Base-by-base conservation (phyloP, 805 yeast species). In the Wickerhamiella kurtzmanii region DNA sequence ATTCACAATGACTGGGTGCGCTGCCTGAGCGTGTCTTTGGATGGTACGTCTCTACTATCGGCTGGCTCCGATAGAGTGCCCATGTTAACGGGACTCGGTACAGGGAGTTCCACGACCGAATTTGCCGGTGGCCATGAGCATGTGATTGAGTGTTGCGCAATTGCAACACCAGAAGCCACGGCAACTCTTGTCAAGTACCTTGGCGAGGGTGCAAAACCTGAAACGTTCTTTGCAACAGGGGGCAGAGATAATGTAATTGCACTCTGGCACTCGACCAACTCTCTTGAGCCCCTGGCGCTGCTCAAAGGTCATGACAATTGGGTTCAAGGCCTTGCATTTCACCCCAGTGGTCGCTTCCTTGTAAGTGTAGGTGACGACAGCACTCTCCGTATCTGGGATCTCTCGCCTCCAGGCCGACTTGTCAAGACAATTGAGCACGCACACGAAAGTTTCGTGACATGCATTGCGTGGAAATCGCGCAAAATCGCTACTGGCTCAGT, bases 1-100 rank as follows among this genome's bases (percentile, higher is more conserved):
- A 89, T 88, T 1, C 96, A 88, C 62, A 73, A 83, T 8, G 95
- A 86, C 53, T 88, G 96, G 96, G 86, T 86, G 3, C 68, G 95
- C 48, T 68, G 75, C 9, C 53, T 86, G 2, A 85, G 79, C 35
- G 48, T 46, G 19, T 22, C 66, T 25, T 49, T 52, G 2, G 65
- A 65, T 39, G 80, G 80, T 2, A 79, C 76, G 41, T 82, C 72
- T 52, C 49, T 84, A 2, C 50, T 85, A 18, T 78, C 88, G 1
- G 82, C 87, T 35, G 82, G 94, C 3, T 81, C 80, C 55, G 96
- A 86, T 61, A 84, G 80, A 48, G 74, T 82, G 42, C 72, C 79
- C 1, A 65, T 94, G 56, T 62, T 86, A 21, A 73, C 86, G 0
- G 83, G 79, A 62, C 69, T 76, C 52, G n/a, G n/a, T n/a, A n/a